Percentiles rank a stretch among this genome's conserved stretches.
These are phyloP conservation scores for Ophiostoma tasmaniense DNA, from an alignment of 2,329 filamentous ascomycete species.

Conservation along the genomic window DNA sequence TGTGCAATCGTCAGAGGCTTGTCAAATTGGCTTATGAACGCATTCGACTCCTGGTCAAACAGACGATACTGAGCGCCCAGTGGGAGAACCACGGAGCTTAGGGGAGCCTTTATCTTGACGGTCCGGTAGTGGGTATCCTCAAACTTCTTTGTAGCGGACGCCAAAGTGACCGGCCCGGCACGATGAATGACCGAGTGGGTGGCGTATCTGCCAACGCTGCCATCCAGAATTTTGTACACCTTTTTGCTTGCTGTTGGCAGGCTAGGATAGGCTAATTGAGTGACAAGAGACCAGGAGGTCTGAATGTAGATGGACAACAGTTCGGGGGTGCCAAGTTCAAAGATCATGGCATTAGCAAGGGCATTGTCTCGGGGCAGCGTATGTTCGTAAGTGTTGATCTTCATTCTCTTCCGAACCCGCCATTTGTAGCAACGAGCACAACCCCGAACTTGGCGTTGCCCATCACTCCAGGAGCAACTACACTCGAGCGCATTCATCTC, in stretches of 20 bases:
- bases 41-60: constrained; percentile 33
- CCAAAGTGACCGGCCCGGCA: constrained; percentile 4
- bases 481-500: constrained; percentile 28
- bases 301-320: constrained; percentile 33
- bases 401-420: constrained; percentile 25
- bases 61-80: constrained; percentile 41
- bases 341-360: constrained; percentile 30
- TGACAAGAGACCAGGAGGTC: constrained; percentile 33
- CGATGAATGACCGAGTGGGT: not conserved
- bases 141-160: constrained; percentile 18
- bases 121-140: constrained; percentile 39
- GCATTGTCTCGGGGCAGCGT: constrained; percentile 29
- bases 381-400: constrained; percentile 33
- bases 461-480: constrained; percentile 24
- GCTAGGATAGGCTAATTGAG: constrained; percentile 23
- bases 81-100: constrained; percentile 36
- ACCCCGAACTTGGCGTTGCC: constrained; percentile 22
- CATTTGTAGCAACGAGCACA: constrained; percentile 32
- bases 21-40: constrained; percentile 32
- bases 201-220: not conserved
- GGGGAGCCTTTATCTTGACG: constrained; percentile 32
- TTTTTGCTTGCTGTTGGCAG: not conserved
- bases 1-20: constrained; percentile 35
- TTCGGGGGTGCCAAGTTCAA: constrained; percentile 33
- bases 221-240: not conserved